Evolutionary conservation across 305 asterid species (phyloP).

Genomic region (Solanum chacoense): DNA sequence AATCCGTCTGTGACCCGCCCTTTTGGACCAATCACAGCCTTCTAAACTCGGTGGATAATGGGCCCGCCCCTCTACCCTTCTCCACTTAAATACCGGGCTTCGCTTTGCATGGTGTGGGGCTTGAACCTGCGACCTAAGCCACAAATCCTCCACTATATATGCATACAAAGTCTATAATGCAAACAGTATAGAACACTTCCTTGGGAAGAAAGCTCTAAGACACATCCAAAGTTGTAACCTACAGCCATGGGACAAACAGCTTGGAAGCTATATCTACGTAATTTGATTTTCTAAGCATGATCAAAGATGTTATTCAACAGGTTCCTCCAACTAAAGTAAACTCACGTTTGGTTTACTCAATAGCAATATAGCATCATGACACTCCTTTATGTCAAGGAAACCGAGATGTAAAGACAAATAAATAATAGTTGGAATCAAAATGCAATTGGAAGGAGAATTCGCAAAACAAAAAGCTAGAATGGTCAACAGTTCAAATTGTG

Average conservation of each 20-base stretch:
- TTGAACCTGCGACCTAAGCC: too few species aligned
- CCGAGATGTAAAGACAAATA: background rate
- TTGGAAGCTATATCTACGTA: background rate
- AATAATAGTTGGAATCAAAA: background rate
- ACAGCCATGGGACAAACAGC: background rate
- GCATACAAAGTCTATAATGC: background rate
- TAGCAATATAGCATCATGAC: background rate
- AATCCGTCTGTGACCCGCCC: too few species aligned
- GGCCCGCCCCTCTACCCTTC: too few species aligned
- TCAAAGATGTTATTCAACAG: background rate
- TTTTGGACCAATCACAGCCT: too few species aligned
- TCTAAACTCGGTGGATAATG: too few species aligned
- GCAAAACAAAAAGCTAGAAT: background rate
- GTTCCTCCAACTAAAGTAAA: background rate
- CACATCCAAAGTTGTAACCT: background rate
- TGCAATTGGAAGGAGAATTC: background rate
- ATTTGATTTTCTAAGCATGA: background rate
- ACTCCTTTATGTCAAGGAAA: background rate
- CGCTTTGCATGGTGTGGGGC: too few species aligned
- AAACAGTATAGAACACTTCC: background rate
- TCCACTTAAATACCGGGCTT: too few species aligned
- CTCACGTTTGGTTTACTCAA: background rate
- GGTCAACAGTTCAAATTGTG: background rate
- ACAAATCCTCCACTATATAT: too few species aligned
- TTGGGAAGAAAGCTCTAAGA: background rate